phyloP scores from a whole-genome alignment of 768 basidiomycete species.

The Lactarius quietus region DNA sequence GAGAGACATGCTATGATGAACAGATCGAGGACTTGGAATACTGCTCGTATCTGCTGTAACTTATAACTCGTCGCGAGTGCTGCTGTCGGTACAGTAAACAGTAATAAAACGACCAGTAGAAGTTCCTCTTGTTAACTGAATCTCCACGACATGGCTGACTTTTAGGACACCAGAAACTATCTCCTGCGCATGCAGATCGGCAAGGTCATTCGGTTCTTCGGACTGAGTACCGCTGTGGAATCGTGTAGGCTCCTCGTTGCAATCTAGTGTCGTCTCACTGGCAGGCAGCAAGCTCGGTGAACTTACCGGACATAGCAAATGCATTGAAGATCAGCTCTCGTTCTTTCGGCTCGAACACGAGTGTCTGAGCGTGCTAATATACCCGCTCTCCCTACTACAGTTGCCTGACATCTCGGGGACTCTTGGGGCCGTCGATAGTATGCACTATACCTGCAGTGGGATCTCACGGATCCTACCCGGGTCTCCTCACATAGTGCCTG shows the following conservation, averaged over 20 bases:
- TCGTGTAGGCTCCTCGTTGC: background rate
- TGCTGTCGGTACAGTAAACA: too few species aligned
- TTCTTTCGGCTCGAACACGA: background rate
- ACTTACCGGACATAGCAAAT: background rate
- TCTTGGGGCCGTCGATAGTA: background rate
- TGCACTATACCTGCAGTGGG: background rate
- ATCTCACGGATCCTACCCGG: background rate
- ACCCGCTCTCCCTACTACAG: background rate
- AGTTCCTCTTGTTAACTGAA: background rate
- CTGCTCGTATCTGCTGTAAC: too few species aligned
- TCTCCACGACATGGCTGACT: background rate
- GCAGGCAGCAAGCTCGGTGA: background rate
- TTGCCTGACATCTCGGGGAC: background rate
- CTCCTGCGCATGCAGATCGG: background rate
- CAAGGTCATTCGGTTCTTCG: background rate
- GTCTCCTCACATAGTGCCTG: background rate
- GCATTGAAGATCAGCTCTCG: background rate
- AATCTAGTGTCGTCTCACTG: background rate
- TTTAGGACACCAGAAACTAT: background rate
- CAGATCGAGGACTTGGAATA: too few species aligned
- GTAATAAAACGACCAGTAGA: too few species aligned
- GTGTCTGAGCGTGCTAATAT: background rate
- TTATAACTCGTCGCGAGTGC: too few species aligned
- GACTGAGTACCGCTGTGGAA: background rate
- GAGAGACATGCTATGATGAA: too few species aligned